Evolutionary conservation across 73 alveolate species (phyloP).

Genomic region (Tetrahymena thermophila): DNA sequence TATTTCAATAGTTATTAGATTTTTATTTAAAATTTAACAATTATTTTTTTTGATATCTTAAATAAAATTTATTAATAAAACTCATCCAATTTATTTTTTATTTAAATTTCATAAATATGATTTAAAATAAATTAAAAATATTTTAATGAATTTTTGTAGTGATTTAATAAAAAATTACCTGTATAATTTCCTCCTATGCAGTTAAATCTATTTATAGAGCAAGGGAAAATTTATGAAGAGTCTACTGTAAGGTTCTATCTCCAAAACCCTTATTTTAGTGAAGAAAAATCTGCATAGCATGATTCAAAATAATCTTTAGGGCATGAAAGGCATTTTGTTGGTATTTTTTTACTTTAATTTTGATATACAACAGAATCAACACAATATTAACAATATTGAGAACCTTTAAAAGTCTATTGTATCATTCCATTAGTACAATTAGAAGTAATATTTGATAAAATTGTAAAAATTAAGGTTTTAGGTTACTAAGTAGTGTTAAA

Average conservation of each 20-base stretch:
- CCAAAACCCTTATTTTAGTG: neutral
- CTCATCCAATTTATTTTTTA: no score
- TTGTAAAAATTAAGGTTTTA: neutral
- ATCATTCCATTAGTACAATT: neutral
- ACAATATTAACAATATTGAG: neutral
- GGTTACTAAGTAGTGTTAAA: neutral
- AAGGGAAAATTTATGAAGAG: neutral
- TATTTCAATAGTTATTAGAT: no score
- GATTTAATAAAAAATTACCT: neutral
- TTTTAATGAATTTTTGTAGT: no score
- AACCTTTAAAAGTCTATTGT: neutral
- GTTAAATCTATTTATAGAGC: neutral
- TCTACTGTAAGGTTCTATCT: neutral
- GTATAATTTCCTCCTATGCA: neutral
- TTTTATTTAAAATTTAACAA: no score
- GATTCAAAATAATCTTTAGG: neutral
- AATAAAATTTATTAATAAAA: no score
- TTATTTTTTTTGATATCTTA: no score
- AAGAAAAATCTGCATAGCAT: neutral
- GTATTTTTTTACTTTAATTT: neutral
- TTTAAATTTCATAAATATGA: no score
- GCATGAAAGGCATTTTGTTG: neutral
- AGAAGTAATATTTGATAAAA: neutral
- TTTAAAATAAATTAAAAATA: no score
- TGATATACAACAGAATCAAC: neutral